Evolutionary conservation across 2,329 filamentous ascomycete species (phyloP), one percentile per base, ranked within the genome.

Genomic region (Eutypella sp.): DNA sequence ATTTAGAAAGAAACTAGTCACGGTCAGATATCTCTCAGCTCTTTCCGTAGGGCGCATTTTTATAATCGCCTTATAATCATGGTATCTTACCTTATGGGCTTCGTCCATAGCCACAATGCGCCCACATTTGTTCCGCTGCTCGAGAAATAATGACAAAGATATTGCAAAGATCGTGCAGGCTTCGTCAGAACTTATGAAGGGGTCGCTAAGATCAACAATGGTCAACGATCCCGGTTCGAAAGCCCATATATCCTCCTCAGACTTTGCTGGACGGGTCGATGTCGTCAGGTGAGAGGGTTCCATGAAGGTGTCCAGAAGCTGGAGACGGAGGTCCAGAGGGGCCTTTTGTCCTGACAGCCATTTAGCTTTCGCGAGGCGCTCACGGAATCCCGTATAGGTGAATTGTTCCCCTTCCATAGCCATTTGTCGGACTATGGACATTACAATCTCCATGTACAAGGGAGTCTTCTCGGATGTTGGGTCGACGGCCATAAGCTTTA

Each of bases 111-210:
- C 75, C 10, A 82, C 59, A 46, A 82, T 63, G 11, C 75, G 70
- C 5, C 73, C 67, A 11, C 59, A 56, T 2, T 61, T 66, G 1
- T 57, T 48, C 0, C 69, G 63, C 9, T 65, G 56, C 20, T 74
- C 67, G 23, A 78, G 54, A 53, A 79, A 78, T 0, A 76, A 58
- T 3, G 67, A 66, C 8, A 82, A 62, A 3, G 70, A 73, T 41
- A 81, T 74, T n/a, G 75, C 72, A 58, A 82, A 82, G 2, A 82
- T 58, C 1, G 71, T 63, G 57, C 78, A 82, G 0, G 75, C 76
- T 5, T 73, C 74, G 11, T 71, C 67, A 0, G 70, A 61, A n/a
- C 72, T 72, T 29, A 81, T 60, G 49, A 80, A 79, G 0, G 76
- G 72, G 52, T 76, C 76, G 39, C 71, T 78, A 19, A 83, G 58